Percentiles rank a stretch among this genome's conserved stretches.
phyloP scores from a whole-genome alignment of 2,329 filamentous ascomycete genomes.

The Periconia sp. region DNA sequence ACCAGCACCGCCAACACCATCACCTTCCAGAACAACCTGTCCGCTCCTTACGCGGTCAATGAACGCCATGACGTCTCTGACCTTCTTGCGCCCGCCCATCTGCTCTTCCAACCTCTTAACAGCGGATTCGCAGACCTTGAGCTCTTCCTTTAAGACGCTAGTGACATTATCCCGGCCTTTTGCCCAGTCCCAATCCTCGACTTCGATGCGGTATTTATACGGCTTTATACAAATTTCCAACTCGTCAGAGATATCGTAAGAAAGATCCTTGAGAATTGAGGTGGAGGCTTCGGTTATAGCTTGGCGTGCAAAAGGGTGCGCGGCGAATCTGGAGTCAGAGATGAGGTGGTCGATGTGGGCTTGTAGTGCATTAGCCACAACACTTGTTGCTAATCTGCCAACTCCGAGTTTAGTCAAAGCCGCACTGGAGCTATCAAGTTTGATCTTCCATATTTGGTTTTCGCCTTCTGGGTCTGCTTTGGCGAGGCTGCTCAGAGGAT shows the following conservation, averaged over 20 bases:
- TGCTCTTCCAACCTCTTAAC: conserved; percentile 75
- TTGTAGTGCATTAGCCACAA: conserved; percentile 88
- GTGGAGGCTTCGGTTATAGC: conserved; percentile 92
- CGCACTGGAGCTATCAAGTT: conserved; percentile 90
- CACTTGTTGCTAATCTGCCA: conserved; percentile 87
- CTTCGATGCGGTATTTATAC: conserved; percentile 97
- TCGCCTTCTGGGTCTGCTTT: conserved; percentile 75
- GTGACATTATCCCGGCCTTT: conserved; percentile 84
- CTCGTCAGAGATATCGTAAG: conserved; percentile 96
- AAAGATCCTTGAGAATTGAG: conserved; percentile 88
- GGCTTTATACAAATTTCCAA: conserved; percentile 99
- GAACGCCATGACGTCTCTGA: conserved; percentile 88
- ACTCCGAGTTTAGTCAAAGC: conserved; percentile 93
- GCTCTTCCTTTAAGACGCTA: conserved; percentile 82
- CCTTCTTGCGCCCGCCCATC: conserved; percentile 82
- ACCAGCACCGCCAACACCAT: conserved; percentile 82
- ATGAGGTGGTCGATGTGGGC: conserved; percentile 81
- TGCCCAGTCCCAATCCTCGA: conserved; percentile 88
- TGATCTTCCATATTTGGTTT: conserved; percentile 89
- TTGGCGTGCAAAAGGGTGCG: conserved; percentile 89
- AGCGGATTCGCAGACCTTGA: conserved; percentile 82
- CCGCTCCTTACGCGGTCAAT: conserved; percentile 89
- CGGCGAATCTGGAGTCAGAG: conserved; percentile 79
- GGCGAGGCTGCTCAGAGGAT: conserved; percentile 78
- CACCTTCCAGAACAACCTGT: conserved; percentile 82